These are phyloP conservation scores for Candida argentea DNA, from an alignment of 805 yeast species.

Conservation along the genomic window DNA sequence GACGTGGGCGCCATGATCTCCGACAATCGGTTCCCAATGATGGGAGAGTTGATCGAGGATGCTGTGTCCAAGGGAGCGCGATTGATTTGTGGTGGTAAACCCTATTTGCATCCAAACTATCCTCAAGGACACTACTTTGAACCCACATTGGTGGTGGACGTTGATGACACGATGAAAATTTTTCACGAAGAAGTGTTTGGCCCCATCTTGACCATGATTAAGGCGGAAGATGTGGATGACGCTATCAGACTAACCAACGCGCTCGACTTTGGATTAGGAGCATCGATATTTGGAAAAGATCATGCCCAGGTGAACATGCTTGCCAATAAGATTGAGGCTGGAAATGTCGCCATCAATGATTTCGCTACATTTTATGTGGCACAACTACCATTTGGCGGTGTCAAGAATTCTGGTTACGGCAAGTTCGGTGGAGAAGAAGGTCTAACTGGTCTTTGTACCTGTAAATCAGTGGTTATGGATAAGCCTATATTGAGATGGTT, in stretches of 20 bases:
- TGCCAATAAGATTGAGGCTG: conserved; percentile 59
- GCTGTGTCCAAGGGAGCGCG: conserved; percentile 80
- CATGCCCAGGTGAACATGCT: conserved; percentile 49
- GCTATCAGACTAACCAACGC: conserved; percentile 74
- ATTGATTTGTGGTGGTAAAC: conserved; percentile 70
- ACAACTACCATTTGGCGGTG: conserved; percentile 96
- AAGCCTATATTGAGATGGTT: conserved; percentile 48
- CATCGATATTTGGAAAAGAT: conserved; percentile 73
- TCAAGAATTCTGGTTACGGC: conserved; percentile 88
- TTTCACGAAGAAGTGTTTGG: conserved; percentile 93
- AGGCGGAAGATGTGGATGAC: conserved; percentile 53
- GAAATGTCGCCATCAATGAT: conserved; percentile 94
- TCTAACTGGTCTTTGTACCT: conserved; percentile 75
- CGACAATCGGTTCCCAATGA: conserved; percentile 55
- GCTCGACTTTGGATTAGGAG: conserved; percentile 85
- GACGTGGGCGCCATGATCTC: conserved; percentile 97
- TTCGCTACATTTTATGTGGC: conserved; percentile 95
- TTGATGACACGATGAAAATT: conserved; percentile 60
- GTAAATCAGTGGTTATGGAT: conserved; percentile 84
- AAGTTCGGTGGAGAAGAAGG: conserved; percentile 99
- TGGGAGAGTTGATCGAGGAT: conserved; percentile 58
- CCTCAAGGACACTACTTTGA: conserved; percentile 91
- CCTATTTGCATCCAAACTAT: conserved; percentile 78
- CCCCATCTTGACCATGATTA: conserved; percentile 75
- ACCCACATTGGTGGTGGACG: conserved; percentile 84